Evolutionary conservation across 345 rosid species (phyloP), one percentile per base, ranked within the genome.

Genomic region (Eucalyptus marginata): DNA sequence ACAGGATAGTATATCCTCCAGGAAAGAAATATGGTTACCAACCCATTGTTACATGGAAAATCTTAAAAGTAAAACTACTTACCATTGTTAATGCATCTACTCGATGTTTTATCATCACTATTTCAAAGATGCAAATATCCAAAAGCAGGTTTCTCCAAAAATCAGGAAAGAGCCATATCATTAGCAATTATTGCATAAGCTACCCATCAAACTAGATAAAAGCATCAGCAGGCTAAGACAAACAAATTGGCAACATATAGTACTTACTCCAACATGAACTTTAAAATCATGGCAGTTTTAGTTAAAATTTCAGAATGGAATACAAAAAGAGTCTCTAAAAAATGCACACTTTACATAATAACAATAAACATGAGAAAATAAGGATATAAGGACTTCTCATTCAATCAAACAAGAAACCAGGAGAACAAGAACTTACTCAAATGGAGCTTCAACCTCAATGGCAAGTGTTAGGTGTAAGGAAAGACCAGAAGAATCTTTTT

Each of bases 371-470:
- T 68, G 93, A 86, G 24, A 33, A 3, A 68, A 33, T 9, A 33
- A 16, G 80, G 80, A 68, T 68, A 68, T 4, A 17, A 68, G 80
- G 44, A 68, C 80, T 68, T 9, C 80, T 33, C 11, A 8, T 10
- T 33, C 5, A 36, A 33, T 68, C 6, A 68, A 68, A 68, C 25
- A 68, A 33, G 8, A 68, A 68, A 68, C 24, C 80, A 5, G 17
- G 44, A 13, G 6, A 68, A 33, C 80, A 68, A 68, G 17, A 81
- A 93, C 97, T 94, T 92, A 94, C 97, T 94, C 94, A 88, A 95
- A 95, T 36, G 95, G 95, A 89, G 94, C 94, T 87, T 94, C 97
- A 91, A 95, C 94, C 88, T 95, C 97, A 86, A 95, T 89, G 33
- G 94, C 93, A 90, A 94, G 93, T 9, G 96, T 95, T 58, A 95